These are phyloP conservation scores for Thermoascus crustaceus DNA, from an alignment of 2,329 filamentous ascomycete genomes.

Conservation along the genomic window DNA sequence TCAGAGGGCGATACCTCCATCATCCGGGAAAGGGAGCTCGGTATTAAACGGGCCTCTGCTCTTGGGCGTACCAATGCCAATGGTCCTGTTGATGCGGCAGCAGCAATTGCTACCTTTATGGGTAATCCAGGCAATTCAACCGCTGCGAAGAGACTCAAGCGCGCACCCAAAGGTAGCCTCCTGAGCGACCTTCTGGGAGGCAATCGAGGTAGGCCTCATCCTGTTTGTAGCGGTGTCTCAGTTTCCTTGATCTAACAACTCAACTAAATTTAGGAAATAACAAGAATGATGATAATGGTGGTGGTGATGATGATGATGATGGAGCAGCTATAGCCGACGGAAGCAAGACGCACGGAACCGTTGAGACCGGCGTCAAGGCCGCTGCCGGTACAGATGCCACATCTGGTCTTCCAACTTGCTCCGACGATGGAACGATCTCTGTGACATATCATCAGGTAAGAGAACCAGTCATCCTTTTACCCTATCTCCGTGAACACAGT, in stretches of 20 bases:
- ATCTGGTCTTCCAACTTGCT: conserved; percentile 52
- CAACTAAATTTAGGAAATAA: too few species aligned
- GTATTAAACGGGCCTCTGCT: conserved; percentile 46
- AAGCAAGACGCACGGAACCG: conserved; percentile 40
- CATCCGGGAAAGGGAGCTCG: conserved; percentile 55
- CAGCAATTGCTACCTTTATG: conserved; percentile 56
- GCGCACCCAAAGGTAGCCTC: conserved; percentile 5
- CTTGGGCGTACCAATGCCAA: conserved; percentile 57
- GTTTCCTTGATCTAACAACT: too few species aligned
- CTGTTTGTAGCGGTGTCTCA: too few species aligned
- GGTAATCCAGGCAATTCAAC: conserved; percentile 19
- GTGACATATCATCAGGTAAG: conserved; percentile 55
- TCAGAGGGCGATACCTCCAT: conserved; percentile 64
- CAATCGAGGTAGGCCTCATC: conserved; percentile 19
- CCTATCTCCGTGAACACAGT: too few species aligned
- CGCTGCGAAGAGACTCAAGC: too few species aligned
- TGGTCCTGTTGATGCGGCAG: conserved; percentile 50
- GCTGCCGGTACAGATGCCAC: conserved; percentile 47
- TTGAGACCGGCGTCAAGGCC: conserved; percentile 47
- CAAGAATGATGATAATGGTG: too few species aligned
- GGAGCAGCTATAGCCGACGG: conserved; percentile 31
- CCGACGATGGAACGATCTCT: conserved; percentile 52
- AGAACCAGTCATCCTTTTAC: background rate
- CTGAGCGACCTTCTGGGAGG: conserved; percentile 19
- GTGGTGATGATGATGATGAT: conserved; percentile 19